Percentiles rank a stretch among this genome's conserved stretches.
Evolutionary conservation across 1,284 basidiomycete species (phyloP).

Genomic region (Moniliella sp.): DNA sequence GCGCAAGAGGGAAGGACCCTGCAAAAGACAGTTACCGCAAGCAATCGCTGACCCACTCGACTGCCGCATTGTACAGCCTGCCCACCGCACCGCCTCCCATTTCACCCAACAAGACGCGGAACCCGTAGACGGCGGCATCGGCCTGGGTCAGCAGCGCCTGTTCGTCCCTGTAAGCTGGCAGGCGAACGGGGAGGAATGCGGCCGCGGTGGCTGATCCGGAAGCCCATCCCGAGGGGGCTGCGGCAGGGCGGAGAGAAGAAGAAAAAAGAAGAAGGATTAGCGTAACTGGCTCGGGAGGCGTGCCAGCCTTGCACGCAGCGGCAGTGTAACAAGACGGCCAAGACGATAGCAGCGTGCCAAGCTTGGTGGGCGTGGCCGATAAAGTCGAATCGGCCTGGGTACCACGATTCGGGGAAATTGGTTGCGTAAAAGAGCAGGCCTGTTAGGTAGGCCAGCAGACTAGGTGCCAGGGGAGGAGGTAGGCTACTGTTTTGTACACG

Average conservation of each 20-base stretch:
- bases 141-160: conserved; percentile 13
- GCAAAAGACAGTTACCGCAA: no score
- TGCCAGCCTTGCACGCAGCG: conserved; percentile 24
- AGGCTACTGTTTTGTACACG: conserved; percentile 11
- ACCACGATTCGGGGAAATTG: conserved; percentile 24
- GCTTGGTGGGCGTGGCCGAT: conserved; percentile 29
- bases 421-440: conserved; percentile 25
- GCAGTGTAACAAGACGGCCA: conserved; percentile 27
- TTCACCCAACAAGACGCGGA: conserved; percentile 12
- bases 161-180: conserved; percentile 12
- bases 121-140: conserved; percentile 15
- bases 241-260: conserved; percentile 28
- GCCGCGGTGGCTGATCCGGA: not conserved
- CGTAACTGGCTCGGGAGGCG: no score
- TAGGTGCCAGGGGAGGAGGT: conserved; percentile 27
- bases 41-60: conserved; percentile 19
- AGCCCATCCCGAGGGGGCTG: not conserved
- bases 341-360: conserved; percentile 28
- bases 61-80: conserved; percentile 12
- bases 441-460: conserved; percentile 16
- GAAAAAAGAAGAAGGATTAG: no score
- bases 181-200: conserved; percentile 6
- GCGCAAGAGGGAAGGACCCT: no score
- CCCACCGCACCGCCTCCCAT: conserved; percentile 18
- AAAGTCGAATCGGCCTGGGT: conserved; percentile 24